Conservation (phyloP, 2,329 filamentous ascomycete species). For the Orbilia ellipsospora region DNA sequence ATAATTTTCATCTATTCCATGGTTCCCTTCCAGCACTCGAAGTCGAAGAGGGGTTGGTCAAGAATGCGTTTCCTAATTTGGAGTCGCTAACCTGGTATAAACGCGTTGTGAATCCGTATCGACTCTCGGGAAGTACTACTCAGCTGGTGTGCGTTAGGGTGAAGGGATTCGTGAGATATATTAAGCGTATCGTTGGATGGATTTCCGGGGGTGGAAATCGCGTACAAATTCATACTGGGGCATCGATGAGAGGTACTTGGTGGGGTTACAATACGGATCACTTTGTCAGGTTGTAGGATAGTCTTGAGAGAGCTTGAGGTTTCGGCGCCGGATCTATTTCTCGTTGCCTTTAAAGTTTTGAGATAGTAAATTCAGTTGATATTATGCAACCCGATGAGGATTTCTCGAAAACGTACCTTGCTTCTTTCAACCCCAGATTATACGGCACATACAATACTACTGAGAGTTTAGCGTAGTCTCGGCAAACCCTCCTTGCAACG, state of each 20-base stretch:
- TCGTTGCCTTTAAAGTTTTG: neutral
- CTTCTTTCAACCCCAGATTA: too few species aligned
- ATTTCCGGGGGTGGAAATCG: too few species aligned
- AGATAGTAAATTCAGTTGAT: too few species aligned
- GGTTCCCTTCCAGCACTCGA: neutral
- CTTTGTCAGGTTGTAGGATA: neutral
- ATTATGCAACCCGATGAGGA: too few species aligned
- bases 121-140: too few species aligned
- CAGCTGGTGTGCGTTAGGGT: too few species aligned
- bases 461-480: too few species aligned
- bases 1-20: neutral
- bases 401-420: too few species aligned
- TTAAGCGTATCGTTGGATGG: too few species aligned
- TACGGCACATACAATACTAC: too few species aligned
- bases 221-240: neutral
- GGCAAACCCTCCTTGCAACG: neutral
- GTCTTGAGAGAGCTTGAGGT: neutral
- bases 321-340: neutral
- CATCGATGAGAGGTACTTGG: neutral
- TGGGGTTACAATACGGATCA: neutral
- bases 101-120: neutral
- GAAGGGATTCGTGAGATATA: too few species aligned
- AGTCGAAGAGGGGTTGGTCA: neutral
- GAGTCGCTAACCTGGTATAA: slow-evolving; percentile 3
- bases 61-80: neutral